Base-by-base conservation (phyloP, 208 protist species). In the Herpetomonas samuelpessoai region DNA sequence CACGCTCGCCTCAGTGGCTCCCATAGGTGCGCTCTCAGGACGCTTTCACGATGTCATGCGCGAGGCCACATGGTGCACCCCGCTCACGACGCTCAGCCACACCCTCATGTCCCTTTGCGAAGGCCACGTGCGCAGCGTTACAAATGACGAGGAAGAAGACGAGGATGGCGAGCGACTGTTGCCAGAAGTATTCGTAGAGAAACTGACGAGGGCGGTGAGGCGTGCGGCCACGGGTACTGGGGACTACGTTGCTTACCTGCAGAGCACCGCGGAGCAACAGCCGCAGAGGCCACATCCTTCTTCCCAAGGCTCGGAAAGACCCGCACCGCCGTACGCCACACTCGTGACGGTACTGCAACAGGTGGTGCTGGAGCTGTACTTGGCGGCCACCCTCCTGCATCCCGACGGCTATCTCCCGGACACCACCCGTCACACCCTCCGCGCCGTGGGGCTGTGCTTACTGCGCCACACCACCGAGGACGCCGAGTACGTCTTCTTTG, bases 341-440 rank as follows among this genome's bases (percentile, higher is more conserved):
- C 49, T 78, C 48, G 21, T 61, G 14, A 69, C 61, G 39, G 65
- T 63, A 28, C 57, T 77, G 9, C 46, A 74, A 22, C 65, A 63
- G 2, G 62, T 74, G 3, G 57, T 48, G 2, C 31, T 68, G 30
- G 58, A 67, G 62, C 59, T 77, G 39, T 64, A 77, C 44, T 64
- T 81, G 2, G 38, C 59, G 12, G 52, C 64, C 45, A 57, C 55
- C n/a, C 67, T 47, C 39, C 28, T 76, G 10, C 35, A 41, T 16
- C 7, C 10, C 35, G 35, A 7, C 35, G 16, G 10, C 10, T 7
- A 41, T 18, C 10, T 16, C 35, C 10, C 10, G 10, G 35, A 7
- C 10, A 41, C 35, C 35, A 16, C 7, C 35, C 7, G 35, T 16
- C 10, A 7, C 10, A 18, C 10, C 10, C 35, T 7, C 10, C 35